Base-by-base conservation (phyloP, 2,329 filamentous ascomycete species). In the Sclerotinia sclerotiorum region DNA sequence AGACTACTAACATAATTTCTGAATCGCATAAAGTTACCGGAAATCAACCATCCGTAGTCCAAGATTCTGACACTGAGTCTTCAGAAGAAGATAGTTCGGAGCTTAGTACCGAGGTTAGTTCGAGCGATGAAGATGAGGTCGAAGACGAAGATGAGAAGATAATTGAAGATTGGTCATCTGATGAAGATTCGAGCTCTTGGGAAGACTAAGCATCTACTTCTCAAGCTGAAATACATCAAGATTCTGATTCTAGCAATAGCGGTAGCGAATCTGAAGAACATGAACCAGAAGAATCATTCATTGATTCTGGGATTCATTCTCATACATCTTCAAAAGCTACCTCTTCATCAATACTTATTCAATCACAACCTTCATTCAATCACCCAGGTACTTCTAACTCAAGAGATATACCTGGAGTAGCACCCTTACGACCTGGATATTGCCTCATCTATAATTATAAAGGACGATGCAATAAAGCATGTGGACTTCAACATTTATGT, bases 401-500 rank as follows among this genome's bases (percentile, higher is more conserved):
- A 13, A 46, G 46, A 27, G 21, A 32, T 27, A 27, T 27, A 19
- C 44, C 60, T 27, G 60, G 60, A 17, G 29, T 62, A 11, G 60
- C 60, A 62, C 60, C 60, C 15, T 27, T 51, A 24, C 21, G 46
- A 39, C 60, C 60, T 19, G 60, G 60, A 7, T 62, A 62, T 49
- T 62, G 60, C n/a, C 29, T 62, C 1, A 62, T 62, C 13, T 62
- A 62, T 8, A 62, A 62, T 8, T 62, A 62, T 5, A 62, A 51
- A 51, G 60, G 60, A 24, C 46, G 46, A 19, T 62, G 60, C 46
- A 51, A 62, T 27, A 62, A 51, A 51, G 60, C 29, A 8, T 62
- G 60, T 17, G 46, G 60, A 11, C 60, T 51, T 10, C 60, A 62
- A 51, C 60, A 62, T 29, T 39, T 62, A 29, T 62, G 60, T 51